Evolutionary conservation across 306 rosid genomes (phyloP).

Genomic region (Astragalus glycyphyllos): DNA sequence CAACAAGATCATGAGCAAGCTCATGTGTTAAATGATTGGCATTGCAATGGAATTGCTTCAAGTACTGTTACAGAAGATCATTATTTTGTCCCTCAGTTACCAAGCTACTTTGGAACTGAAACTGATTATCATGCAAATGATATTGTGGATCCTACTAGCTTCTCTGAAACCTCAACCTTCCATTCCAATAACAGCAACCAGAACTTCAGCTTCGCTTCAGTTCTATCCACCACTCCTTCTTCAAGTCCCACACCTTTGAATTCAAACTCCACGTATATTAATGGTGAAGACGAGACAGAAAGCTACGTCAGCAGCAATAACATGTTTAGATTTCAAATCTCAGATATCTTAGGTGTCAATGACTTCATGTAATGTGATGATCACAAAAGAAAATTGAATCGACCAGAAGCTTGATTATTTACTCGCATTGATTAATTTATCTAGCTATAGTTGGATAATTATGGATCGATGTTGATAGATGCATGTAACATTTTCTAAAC

Average conservation of each 20-base stretch:
- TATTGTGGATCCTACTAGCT: constrained; percentile 36
- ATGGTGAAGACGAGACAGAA: constrained; percentile 77
- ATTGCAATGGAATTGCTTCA: constrained; percentile 39
- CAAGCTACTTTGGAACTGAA: constrained; percentile 24
- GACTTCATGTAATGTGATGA: constrained; percentile 53
- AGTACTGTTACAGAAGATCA: constrained; percentile 35
- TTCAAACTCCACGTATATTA: constrained; percentile 63
- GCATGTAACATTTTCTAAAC: constrained; percentile 47
- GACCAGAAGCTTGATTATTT: constrained; percentile 18
- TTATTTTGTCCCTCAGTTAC: constrained; percentile 39
- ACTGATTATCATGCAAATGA: constrained; percentile 40
- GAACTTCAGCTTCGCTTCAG: constrained; percentile 61
- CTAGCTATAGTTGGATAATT: constrained; percentile 4
- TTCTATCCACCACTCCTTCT: constrained; percentile 65
- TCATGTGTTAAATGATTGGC: constrained; percentile 53
- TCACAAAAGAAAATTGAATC: constrained; percentile 24
- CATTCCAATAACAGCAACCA: constrained; percentile 52
- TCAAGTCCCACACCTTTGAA: constrained; percentile 70
- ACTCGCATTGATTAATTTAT: constrained; percentile 28
- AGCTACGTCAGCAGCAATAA: constrained; percentile 71
- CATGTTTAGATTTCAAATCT: constrained; percentile 61
- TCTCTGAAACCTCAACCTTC: constrained; percentile 49
- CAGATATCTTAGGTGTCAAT: constrained; percentile 53
- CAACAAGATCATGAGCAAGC: constrained; percentile 46
- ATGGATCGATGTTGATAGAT: constrained; percentile 42